Base-by-base conservation (phyloP, 768 basidiomycete genomes). In the Clavaria fumosa region DNA sequence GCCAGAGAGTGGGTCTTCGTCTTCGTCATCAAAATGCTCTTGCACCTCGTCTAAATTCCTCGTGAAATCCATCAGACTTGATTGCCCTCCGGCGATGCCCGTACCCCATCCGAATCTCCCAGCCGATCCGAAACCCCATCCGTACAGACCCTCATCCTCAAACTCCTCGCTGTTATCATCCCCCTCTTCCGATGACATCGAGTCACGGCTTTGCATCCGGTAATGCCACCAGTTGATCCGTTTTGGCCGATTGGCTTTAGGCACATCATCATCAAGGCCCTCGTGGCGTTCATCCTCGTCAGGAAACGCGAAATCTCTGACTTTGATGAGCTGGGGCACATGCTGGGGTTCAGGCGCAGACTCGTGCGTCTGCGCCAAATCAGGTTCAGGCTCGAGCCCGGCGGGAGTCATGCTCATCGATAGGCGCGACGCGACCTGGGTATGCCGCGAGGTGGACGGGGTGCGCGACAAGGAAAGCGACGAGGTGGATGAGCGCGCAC, bases 11-110 rank as follows among this genome's bases (percentile, higher is more conserved):
- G n/a, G n/a, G 1, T 49, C 53, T 2, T 49, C 53, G 4, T 51
- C 52, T 11, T 46, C 46, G 20, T 49, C 45, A 7, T 53, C 52
- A 41, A 74, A 73, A 45, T 72, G 72, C 73, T 70, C 0, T 48
- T 56, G 24, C 52, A 55, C 38, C 53, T 62, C n/a, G 63, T 43
- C 47, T 7, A 43, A n/a, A 41, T 58, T 57, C 40, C 44, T 34
- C 48, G 62, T 53, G 53, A 64, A 35, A 49, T 67, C 47, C 50
- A 56, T 47, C 46, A 58, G 57, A 53, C 46, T 65, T 47, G 65
- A 70, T 59, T 43, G 60, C 15, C 26, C 40, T 28, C 24, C n/a
- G 40, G 7, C 40, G 23, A 12, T 38, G 40, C 19, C 34, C 31
- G 11, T 46, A 9, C 30, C 49, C 22, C 45, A 34, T 31, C 37